These are phyloP conservation scores for Entonaema liquescens DNA, from an alignment of 495 filamentous ascomycete genomes.

Conservation along the genomic window DNA sequence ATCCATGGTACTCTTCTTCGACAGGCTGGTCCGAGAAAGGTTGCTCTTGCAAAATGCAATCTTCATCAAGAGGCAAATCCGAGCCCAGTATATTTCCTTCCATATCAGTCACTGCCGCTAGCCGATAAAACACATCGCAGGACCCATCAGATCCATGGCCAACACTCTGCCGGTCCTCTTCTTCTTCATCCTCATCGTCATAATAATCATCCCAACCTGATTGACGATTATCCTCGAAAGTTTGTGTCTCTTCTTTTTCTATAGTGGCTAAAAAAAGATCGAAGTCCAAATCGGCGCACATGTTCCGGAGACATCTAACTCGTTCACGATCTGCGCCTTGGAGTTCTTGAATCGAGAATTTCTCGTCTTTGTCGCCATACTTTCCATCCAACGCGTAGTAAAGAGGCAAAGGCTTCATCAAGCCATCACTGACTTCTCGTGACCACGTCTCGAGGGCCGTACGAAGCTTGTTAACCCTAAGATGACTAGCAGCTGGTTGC, in stretches of 20 bases:
- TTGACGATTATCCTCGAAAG: not conserved
- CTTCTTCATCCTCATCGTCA: not conserved
- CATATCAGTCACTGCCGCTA: constrained; percentile 35
- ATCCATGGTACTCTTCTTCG: constrained; percentile 50
- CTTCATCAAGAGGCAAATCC: constrained; percentile 38
- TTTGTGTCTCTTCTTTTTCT: constrained; percentile 32
- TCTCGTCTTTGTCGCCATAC: constrained; percentile 57
- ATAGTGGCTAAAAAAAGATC: constrained; percentile 50
- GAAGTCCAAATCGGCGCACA: constrained; percentile 47
- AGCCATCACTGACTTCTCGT: not conserved
- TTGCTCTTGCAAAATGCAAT: constrained; percentile 46
- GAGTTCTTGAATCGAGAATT: constrained; percentile 48
- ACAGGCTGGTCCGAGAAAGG: constrained; percentile 49
- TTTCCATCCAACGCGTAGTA: constrained; percentile 57
- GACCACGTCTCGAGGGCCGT: constrained; percentile 37
- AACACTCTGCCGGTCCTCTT: not conserved
- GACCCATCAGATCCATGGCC: not conserved
- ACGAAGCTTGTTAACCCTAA: constrained; percentile 20
- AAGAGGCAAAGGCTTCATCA: constrained; percentile 19
- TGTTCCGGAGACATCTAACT: constrained; percentile 41
- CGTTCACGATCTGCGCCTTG: constrained; percentile 52
- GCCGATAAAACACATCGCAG: not conserved
- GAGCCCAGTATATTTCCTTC: constrained; percentile 36
- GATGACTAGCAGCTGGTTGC: constrained; percentile 22
- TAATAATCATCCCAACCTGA: not conserved